These are phyloP conservation scores for Ambrosia hybrid DNA, from an alignment of 140 eudicot species.

Conservation along the genomic window DNA sequence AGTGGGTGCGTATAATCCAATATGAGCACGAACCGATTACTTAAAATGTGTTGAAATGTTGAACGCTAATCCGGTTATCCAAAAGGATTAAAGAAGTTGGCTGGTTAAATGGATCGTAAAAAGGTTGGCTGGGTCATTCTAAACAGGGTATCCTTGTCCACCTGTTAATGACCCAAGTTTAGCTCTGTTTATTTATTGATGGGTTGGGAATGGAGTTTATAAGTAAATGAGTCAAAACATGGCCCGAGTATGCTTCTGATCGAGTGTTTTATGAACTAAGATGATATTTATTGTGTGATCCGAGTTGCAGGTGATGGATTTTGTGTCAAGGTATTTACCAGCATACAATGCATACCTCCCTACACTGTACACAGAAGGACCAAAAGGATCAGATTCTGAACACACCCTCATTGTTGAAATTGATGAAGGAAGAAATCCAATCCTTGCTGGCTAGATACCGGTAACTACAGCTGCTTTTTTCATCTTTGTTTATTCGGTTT, in stretches of 20 bases:
- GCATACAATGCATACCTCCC: conserved; percentile 98
- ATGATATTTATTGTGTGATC: not conserved
- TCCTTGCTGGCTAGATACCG: conserved; percentile 53
- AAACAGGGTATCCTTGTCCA: not conserved
- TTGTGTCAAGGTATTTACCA: conserved; percentile 93
- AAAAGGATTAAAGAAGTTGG: not conserved
- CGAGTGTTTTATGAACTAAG: not conserved
- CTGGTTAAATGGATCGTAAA: not conserved
- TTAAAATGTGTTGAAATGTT: not conserved
- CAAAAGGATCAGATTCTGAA: conserved; percentile 74
- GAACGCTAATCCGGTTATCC: not conserved
- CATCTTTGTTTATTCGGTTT: conserved; percentile 14
- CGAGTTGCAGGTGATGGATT: conserved; percentile 70
- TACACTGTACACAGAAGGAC: conserved; percentile 87
- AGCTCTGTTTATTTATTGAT: not conserved
- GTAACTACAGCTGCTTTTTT: conserved; percentile 13
- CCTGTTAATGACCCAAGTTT: not conserved
- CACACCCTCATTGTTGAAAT: conserved; percentile 76
- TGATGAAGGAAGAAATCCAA: conserved; percentile 94
- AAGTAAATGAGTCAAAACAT: not conserved
- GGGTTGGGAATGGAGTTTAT: not conserved
- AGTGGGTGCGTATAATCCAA: not conserved
- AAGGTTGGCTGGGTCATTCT: not conserved
- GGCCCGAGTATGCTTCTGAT: not conserved
- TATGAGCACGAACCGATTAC: not conserved